phyloP scores from a whole-genome alignment of 1,284 basidiomycete genomes.

The Ganoderma boninense region DNA sequence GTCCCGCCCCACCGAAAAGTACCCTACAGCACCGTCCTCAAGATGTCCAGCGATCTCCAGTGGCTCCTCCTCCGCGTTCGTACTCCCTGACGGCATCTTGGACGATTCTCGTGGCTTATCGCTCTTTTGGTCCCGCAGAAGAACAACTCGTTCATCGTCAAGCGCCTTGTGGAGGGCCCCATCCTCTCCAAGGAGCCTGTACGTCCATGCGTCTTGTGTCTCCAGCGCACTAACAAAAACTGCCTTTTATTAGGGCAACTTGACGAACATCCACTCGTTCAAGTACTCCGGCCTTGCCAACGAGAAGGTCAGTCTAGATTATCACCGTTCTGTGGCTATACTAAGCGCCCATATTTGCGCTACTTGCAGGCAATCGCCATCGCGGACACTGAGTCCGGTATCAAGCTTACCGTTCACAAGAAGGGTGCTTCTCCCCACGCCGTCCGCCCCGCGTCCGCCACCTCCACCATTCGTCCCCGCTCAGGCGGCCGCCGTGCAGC shows the following conservation, averaged over 20 bases:
- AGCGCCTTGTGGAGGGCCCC: conserved; percentile 74
- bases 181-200: conserved; percentile 88
- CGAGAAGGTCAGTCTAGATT: conserved; percentile 64
- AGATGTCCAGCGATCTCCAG: conserved; percentile 86
- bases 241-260: conserved; percentile 72
- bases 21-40: conserved; percentile 42
- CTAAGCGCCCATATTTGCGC: conserved; percentile 3
- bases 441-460: conserved; percentile 57
- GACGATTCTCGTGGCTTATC: conserved; percentile 13
- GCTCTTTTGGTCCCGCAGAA: conserved; percentile 54
- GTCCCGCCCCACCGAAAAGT: conserved; percentile 32
- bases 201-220: conserved; percentile 43
- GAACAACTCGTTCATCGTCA: conserved; percentile 86
- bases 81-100: conserved; percentile 31
- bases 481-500: conserved; percentile 80
- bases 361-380: conserved; percentile 74
- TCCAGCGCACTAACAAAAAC: neutral
- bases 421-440: conserved; percentile 64
- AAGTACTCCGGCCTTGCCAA: conserved; percentile 92
- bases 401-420: conserved; percentile 79
- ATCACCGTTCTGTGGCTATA: neutral
- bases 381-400: conserved; percentile 62
- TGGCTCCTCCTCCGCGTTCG: conserved; percentile 90
- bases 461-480: conserved; percentile 69
- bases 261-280: conserved; percentile 86